Evolutionary conservation across 2,329 filamentous ascomycete species (phyloP).

Genomic region (Keithomyces neogunnii): DNA sequence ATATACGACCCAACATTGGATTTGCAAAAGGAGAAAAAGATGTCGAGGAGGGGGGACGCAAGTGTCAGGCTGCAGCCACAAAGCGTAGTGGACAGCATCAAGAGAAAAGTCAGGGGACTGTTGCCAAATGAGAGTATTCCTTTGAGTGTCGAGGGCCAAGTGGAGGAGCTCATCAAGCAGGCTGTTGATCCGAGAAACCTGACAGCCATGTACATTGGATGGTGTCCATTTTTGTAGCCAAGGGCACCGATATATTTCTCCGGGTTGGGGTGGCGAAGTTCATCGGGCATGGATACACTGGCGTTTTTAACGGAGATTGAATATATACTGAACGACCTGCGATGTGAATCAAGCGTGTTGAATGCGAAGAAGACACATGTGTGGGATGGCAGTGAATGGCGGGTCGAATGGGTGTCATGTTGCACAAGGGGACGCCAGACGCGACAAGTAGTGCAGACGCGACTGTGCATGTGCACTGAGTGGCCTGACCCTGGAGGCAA

Average conservation of each 20-base stretch:
- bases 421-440: no score
- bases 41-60: slow-evolving; percentile 26
- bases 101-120: slow-evolving; percentile 76
- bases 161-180: slow-evolving; percentile 87
- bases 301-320: background rate
- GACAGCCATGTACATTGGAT: slow-evolving; percentile 94
- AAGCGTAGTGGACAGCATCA: slow-evolving; percentile 83
- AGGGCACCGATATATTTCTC: background rate
- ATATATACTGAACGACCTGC: background rate
- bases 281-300: background rate
- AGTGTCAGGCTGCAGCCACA: slow-evolving; percentile 45
- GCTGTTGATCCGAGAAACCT: slow-evolving; percentile 74
- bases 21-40: slow-evolving; percentile 61
- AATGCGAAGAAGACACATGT: no score
- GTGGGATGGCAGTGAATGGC: no score
- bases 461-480: no score
- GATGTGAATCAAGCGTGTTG: no score
- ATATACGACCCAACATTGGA: slow-evolving; percentile 95
- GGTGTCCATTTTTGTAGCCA: slow-evolving; percentile 54
- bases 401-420: no score
- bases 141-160: slow-evolving; percentile 89
- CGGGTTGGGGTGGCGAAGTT: background rate
- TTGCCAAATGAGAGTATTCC: slow-evolving; percentile 84
- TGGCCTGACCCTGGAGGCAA: no score
- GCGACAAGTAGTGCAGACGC: no score